A percentile compares a stretch with the other conserved stretches of the same genome.
phyloP scores from a whole-genome alignment of 164 flowering plant genomes.

The Nelumbo lutea region DNA sequence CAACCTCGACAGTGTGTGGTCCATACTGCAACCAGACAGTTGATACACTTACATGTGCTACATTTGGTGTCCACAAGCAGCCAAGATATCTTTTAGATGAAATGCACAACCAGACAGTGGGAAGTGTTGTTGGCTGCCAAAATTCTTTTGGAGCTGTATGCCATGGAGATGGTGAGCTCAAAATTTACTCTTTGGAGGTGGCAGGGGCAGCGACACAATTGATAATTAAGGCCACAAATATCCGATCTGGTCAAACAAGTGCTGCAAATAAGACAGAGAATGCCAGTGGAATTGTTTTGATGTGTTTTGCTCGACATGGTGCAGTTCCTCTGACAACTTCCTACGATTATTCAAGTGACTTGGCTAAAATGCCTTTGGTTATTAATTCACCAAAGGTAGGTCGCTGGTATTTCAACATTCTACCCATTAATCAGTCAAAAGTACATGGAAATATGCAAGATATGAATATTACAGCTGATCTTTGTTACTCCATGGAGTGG shows the following conservation, averaged over 20 bases:
- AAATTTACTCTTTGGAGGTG: constrained; percentile 51
- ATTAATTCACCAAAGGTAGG: constrained; percentile 62
- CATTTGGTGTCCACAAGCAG: constrained; percentile 20
- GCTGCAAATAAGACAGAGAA: constrained; percentile 23
- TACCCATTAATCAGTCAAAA: constrained; percentile 32
- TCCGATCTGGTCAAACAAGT: constrained; percentile 24
- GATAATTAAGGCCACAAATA: constrained; percentile 35
- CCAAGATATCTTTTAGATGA: constrained; percentile 17
- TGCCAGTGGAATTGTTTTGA: constrained; percentile 25
- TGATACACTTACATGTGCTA: constrained; percentile 51
- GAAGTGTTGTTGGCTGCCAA: constrained; percentile 39
- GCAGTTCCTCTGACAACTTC: constrained; percentile 48
- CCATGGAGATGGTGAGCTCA: constrained; percentile 34
- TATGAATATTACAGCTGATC: constrained; percentile 7
- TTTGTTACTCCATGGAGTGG: constrained; percentile 74
- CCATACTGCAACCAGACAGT: constrained; percentile 74
- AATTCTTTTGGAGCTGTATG: constrained; percentile 38
- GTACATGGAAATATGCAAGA: constrained; percentile 19
- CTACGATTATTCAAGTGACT: constrained; percentile 53
- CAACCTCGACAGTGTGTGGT: constrained; percentile 52
- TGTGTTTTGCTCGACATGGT: constrained; percentile 69
- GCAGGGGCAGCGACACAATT: constrained; percentile 37
- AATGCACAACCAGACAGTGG: constrained; percentile 24
- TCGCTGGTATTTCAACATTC: constrained; percentile 65
- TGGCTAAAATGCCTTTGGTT: constrained; percentile 41